These are phyloP conservation scores for Euphrasia arctica DNA, from an alignment of 305 asterid genomes.

Conservation along the genomic window DNA sequence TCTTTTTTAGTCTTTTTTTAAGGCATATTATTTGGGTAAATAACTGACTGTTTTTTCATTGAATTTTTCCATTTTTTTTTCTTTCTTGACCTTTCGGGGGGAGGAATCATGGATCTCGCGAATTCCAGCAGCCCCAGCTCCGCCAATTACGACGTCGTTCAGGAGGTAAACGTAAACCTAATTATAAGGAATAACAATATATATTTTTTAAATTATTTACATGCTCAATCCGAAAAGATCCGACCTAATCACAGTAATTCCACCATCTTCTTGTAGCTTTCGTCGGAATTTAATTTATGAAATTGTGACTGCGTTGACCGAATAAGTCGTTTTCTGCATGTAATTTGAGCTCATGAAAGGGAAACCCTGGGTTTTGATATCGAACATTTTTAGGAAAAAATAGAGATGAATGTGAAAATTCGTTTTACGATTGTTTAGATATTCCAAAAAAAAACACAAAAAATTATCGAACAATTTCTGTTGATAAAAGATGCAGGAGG, in stretches of 20 bases:
- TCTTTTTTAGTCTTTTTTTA: background rate
- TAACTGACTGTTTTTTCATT: constrained; percentile 14
- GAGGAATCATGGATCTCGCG: constrained; percentile 39
- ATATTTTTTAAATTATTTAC: background rate
- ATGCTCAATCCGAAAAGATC: constrained; percentile 17
- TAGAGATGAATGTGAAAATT: constrained; percentile 1
- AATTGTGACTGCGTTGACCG: constrained; percentile 24
- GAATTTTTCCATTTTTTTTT: background rate
- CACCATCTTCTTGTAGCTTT: background rate
- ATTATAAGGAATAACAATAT: background rate
- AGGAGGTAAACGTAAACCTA: constrained; percentile 28
- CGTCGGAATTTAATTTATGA: constrained; percentile 10
- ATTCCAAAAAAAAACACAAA: background rate
- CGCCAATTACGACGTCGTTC: constrained; percentile 28
- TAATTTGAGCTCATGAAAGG: background rate
- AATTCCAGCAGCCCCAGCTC: constrained; percentile 37
- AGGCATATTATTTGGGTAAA: background rate
- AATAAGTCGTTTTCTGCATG: constrained; percentile 5
- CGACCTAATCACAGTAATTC: background rate
- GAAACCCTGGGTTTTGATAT: background rate
- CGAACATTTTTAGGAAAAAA: background rate
- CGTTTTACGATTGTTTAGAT: constrained; percentile 15
- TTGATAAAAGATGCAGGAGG: constrained; percentile 42
- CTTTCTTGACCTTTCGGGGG: too few relatives aligned
- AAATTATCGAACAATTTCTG: constrained; percentile 4